Percentiles rank a stretch among this genome's conserved stretches.
phyloP scores from a whole-genome alignment of 805 yeast species.

The Cyberlindnera xishuangbannaensis region DNA sequence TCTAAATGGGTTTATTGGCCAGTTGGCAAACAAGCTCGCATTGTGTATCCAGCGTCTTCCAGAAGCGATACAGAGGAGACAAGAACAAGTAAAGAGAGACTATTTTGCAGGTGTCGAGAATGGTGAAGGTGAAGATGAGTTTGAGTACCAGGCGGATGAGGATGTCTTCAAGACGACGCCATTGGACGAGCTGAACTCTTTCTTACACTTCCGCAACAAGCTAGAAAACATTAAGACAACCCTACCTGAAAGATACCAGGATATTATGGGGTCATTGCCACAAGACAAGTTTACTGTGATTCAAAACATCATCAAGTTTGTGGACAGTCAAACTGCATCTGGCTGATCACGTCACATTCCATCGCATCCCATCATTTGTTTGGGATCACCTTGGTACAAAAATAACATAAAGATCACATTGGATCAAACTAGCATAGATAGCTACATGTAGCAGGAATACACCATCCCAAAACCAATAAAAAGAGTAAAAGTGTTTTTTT shows the following conservation, averaged over 20 bases:
- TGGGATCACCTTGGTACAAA: too few relatives aligned
- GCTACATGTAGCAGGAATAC: too few relatives aligned
- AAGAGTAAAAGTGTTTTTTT: too few relatives aligned
- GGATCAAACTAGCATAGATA: too few relatives aligned
- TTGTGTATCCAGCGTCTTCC: slow-evolving; percentile 58
- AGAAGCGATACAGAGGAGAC: slow-evolving; percentile 60
- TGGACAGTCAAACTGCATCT: neutral
- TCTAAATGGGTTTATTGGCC: slow-evolving; percentile 34
- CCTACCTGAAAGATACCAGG: slow-evolving; percentile 41
- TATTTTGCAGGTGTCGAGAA: slow-evolving; percentile 20
- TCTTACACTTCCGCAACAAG: slow-evolving; percentile 54
- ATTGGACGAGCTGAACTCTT: slow-evolving; percentile 69
- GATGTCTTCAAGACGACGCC: slow-evolving; percentile 78
- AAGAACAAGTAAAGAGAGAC: slow-evolving; percentile 48
- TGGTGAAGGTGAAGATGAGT: slow-evolving; percentile 5
- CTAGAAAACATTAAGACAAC: slow-evolving; percentile 41
- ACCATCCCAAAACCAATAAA: too few relatives aligned
- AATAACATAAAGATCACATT: too few relatives aligned
- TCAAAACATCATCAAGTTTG: slow-evolving; percentile 4
- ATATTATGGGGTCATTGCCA: slow-evolving; percentile 24
- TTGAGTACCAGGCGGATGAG: slow-evolving; percentile 43
- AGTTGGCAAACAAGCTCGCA: slow-evolving; percentile 48
- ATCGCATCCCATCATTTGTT: too few relatives aligned
- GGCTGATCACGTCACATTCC: too few relatives aligned
- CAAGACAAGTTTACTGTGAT: slow-evolving; percentile 23